Conservation (phyloP, 2,329 filamentous ascomycete species). For the Curvularia hawaiiensis region DNA sequence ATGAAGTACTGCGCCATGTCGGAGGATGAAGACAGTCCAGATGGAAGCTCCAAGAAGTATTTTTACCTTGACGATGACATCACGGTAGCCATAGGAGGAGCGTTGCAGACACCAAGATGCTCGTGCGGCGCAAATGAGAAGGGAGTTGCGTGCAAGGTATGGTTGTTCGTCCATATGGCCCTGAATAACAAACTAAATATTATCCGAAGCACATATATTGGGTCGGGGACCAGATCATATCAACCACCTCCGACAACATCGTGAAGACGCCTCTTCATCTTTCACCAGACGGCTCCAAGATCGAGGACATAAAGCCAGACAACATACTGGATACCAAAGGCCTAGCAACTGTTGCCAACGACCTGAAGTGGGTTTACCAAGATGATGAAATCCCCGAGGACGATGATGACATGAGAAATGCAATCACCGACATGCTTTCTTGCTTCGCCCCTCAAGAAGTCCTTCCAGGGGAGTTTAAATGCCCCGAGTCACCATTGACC, state of each 20-base stretch:
- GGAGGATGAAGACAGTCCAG: conserved; percentile 28
- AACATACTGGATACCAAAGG: conserved; percentile 35
- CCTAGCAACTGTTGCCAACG: conserved; percentile 34
- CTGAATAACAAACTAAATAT: conserved; percentile 4
- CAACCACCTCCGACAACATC: conserved; percentile 27
- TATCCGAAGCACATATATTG: conserved; percentile 46
- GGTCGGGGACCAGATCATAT: conserved; percentile 44
- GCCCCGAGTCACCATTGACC: conserved; percentile 30
- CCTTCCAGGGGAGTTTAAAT: conserved; percentile 42
- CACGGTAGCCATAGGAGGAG: conserved; percentile 40
- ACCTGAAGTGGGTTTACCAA: conserved; percentile 39
- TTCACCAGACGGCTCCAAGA: conserved; percentile 41
- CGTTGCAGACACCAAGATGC: conserved; percentile 35
- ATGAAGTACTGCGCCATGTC: conserved; percentile 43
- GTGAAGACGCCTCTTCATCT: conserved; percentile 36
- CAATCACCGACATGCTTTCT: conserved; percentile 43
- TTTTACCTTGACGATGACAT: conserved; percentile 47
- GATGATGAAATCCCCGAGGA: conserved; percentile 34
- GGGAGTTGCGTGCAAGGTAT: conserved; percentile 44
- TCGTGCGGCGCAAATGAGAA: conserved; percentile 44
- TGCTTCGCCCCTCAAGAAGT: conserved; percentile 45
- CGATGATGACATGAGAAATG: conserved; percentile 39
- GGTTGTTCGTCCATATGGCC: neutral
- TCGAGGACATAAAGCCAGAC: conserved; percentile 37
- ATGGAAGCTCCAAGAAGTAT: conserved; percentile 29